A percentile compares a stretch with the other conserved stretches of the same genome.
These are phyloP conservation scores for Lyophyllum shimeji DNA, from an alignment of 768 basidiomycete species.

Conservation along the genomic window DNA sequence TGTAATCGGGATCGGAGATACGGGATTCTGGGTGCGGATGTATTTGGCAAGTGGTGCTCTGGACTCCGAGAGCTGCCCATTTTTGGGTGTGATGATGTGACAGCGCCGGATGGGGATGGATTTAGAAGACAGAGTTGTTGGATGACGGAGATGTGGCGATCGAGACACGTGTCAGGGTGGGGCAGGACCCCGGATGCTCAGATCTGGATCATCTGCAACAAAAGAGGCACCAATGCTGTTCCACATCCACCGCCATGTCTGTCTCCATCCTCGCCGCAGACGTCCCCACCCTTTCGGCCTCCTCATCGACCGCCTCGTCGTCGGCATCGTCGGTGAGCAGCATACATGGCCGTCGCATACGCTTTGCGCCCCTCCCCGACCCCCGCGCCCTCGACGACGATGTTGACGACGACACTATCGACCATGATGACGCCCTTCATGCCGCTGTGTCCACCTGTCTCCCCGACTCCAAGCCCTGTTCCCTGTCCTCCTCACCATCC, in stretches of 20 bases:
- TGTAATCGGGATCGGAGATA: slow-evolving; percentile 13
- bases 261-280: not conserved
- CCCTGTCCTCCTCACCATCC: not conserved
- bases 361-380: slow-evolving; percentile 86
- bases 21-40: not conserved
- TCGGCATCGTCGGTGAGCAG: slow-evolving; percentile 7
- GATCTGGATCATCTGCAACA: slow-evolving; percentile 12
- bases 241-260: slow-evolving; percentile 5
- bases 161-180: slow-evolving; percentile 11
- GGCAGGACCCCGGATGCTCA: slow-evolving; percentile 18
- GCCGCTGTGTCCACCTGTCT: not conserved
- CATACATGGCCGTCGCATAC: slow-evolving; percentile 42
- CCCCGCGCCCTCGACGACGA: slow-evolving; percentile 50
- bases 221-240: slow-evolving; percentile 1
- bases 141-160: slow-evolving; percentile 11
- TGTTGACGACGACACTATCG: slow-evolving; percentile 31
- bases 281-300: slow-evolving; percentile 8
- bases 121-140: not conserved
- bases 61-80: not conserved
- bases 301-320: slow-evolving; percentile 17
- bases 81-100: not conserved
- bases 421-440: slow-evolving; percentile 20
- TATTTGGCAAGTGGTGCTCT: too few relatives aligned
- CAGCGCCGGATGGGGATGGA: slow-evolving; percentile 4
- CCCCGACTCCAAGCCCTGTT: slow-evolving; percentile 10